phyloP scores from a whole-genome alignment of 805 yeast genomes.

The Tetrapisispora arboricola region DNA sequence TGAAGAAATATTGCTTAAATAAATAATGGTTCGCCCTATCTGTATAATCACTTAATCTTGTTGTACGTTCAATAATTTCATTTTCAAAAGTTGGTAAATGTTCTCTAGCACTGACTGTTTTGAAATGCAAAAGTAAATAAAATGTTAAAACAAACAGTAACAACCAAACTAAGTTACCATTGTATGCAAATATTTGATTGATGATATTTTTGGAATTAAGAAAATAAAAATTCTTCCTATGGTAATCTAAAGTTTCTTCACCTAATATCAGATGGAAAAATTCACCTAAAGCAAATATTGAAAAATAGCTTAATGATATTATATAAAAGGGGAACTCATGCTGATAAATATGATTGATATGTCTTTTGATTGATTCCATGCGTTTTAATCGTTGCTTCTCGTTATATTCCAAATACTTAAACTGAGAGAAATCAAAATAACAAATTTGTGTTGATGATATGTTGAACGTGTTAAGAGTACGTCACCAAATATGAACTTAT shows the following conservation, averaged over 20 bases:
- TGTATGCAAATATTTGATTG: conserved; percentile 30
- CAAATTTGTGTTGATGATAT: too few species aligned
- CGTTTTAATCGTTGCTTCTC: too few species aligned
- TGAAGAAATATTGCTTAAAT: conserved; percentile 17
- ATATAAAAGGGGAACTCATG: not conserved
- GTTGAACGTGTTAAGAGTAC: too few species aligned
- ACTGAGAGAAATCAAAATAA: too few species aligned
- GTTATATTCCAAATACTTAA: too few species aligned
- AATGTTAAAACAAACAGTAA: conserved; percentile 18
- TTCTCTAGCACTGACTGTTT: conserved; percentile 4
- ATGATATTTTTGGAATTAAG: conserved; percentile 21
- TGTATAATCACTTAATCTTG: not conserved
- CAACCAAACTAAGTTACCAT: conserved; percentile 26
- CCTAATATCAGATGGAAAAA: not conserved
- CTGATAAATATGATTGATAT: not conserved
- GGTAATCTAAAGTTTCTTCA: not conserved
- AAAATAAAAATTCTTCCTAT: conserved; percentile 13
- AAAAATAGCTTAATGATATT: not conserved
- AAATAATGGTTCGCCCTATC: conserved; percentile 5
- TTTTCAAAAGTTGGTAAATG: conserved; percentile 7
- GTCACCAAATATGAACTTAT: too few species aligned
- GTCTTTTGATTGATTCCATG: not conserved
- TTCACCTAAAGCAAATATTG: not conserved
- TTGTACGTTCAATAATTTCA: not conserved
- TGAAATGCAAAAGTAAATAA: conserved; percentile 11